These are phyloP conservation scores for Arthrobotrys sinensis DNA, from an alignment of 2,329 filamentous ascomycete species.

Conservation along the genomic window DNA sequence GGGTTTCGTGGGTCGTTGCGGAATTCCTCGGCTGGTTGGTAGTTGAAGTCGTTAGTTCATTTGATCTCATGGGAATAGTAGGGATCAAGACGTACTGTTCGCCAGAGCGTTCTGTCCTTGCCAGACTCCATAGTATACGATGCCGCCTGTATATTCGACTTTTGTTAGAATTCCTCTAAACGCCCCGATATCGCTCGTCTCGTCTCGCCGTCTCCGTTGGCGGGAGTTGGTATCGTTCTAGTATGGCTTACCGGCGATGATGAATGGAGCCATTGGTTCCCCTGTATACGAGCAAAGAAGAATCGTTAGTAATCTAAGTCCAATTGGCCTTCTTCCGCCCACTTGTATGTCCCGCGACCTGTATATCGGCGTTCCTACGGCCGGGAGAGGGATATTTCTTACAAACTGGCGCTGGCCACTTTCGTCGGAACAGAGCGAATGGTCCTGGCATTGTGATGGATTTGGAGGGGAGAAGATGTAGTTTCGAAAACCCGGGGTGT, in stretches of 20 bases:
- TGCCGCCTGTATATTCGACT: slow-evolving; percentile 74
- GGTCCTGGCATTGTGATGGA: slow-evolving; percentile 47
- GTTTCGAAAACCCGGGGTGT: neutral
- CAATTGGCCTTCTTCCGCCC: slow-evolving; percentile 60
- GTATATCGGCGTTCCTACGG: neutral
- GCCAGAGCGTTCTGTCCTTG: slow-evolving; percentile 82
- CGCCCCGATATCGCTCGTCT: slow-evolving; percentile 5
- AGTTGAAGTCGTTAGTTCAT: slow-evolving; percentile 63
- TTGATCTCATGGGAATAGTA: neutral
- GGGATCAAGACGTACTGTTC: slow-evolving; percentile 77
- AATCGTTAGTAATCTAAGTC: slow-evolving; percentile 62
- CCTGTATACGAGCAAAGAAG: slow-evolving; percentile 72
- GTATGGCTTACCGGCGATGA: slow-evolving; percentile 83
- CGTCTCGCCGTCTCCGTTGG: too few species aligned
- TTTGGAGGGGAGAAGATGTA: neutral
- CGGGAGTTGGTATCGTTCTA: neutral
- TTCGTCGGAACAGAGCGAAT: slow-evolving; percentile 77
- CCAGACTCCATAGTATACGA: slow-evolving; percentile 95
- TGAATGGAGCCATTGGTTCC: slow-evolving; percentile 93
- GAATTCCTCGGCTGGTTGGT: slow-evolving; percentile 83
- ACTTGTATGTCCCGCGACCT: neutral
- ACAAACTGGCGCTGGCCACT: slow-evolving; percentile 85
- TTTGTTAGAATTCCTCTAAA: slow-evolving; percentile 6
- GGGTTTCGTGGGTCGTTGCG: slow-evolving; percentile 97
- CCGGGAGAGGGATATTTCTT: slow-evolving; percentile 67